phyloP scores from a whole-genome alignment of 2,329 filamentous ascomycete genomes.

The Hypoxylon sp. region DNA sequence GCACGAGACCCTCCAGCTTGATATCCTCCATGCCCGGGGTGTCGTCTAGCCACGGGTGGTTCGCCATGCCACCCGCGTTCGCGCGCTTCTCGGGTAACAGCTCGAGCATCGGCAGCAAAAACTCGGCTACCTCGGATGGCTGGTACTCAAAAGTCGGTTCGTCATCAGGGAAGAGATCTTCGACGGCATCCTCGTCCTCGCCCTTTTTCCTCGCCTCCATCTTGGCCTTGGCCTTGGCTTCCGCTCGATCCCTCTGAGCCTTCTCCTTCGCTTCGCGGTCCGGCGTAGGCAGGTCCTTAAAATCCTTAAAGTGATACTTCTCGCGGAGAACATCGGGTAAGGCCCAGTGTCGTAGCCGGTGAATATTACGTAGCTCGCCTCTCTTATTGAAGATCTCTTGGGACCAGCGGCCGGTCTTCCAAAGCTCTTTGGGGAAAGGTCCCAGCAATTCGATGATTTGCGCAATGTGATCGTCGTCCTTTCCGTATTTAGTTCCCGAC shows the following conservation, averaged over 20 bases:
- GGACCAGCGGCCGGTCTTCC: conserved; percentile 93
- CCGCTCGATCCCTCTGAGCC: conserved; percentile 61
- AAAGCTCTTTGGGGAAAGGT: conserved; percentile 91
- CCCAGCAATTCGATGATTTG: conserved; percentile 98
- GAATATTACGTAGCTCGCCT: conserved; percentile 96
- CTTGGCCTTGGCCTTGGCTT: conserved; percentile 70
- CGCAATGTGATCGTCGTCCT: conserved; percentile 98
- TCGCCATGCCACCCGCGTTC: conserved; percentile 95
- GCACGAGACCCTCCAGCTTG: conserved; percentile 76
- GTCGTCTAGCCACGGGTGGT: conserved; percentile 83
- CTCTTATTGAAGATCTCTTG: conserved; percentile 99
- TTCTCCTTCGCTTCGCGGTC: conserved; percentile 51
- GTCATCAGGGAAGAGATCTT: conserved; percentile 47
- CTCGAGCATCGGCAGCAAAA: conserved; percentile 91
- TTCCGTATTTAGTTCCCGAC: conserved; percentile 98
- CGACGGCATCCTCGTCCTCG: conserved; percentile 50
- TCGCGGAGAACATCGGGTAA: conserved; percentile 91
- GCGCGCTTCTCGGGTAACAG: conserved; percentile 87
- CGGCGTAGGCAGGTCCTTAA: conserved; percentile 75
- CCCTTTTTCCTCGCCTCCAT: conserved; percentile 51
- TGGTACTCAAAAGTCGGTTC: conserved; percentile 49
- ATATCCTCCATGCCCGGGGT: conserved; percentile 89
- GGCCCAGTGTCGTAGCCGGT: conserved; percentile 95
- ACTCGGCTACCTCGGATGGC: conserved; percentile 73
- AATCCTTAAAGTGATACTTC: conserved; percentile 92